Evolutionary conservation across 371 early-diverging fungal species (phyloP).

Genomic region (Quaeritorhiza haematococci): DNA sequence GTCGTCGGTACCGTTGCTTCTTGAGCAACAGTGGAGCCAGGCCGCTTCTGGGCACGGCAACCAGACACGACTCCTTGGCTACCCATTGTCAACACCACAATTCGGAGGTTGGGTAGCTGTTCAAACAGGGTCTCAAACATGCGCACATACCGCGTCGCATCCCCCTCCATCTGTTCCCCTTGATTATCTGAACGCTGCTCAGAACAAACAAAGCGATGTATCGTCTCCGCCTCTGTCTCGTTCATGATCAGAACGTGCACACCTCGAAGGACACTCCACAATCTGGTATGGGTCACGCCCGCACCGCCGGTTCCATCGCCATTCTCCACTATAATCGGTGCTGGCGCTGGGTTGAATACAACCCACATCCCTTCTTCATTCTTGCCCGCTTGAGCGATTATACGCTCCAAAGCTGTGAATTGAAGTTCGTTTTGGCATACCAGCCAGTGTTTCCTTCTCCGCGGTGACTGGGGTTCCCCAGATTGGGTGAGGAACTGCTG

Average conservation of each 20-base stretch:
- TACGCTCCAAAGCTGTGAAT: conserved; percentile 48
- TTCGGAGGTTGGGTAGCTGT: conserved; percentile 42
- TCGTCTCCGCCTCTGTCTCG: conserved; percentile 60
- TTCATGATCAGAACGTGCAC: too few relatives aligned
- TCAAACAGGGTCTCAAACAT: conserved; percentile 8
- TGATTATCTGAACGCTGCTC: too few relatives aligned
- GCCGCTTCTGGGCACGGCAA: conserved; percentile 40
- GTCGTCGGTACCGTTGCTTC: conserved; percentile 11
- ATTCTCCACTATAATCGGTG: too few relatives aligned
- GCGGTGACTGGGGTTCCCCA: not conserved
- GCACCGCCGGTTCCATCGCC: too few relatives aligned
- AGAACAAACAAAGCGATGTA: conserved; percentile 7
- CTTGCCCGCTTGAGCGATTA: conserved; percentile 54
- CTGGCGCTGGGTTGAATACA: conserved; percentile 85
- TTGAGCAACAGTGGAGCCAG: conserved; percentile 69
- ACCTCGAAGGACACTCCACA: too few relatives aligned
- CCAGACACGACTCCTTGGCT: conserved; percentile 43
- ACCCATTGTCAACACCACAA: conserved; percentile 73
- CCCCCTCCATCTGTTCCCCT: too few relatives aligned
- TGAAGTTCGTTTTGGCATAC: conserved; percentile 85
- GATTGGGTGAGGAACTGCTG: too few relatives aligned
- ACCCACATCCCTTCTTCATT: conserved; percentile 59
- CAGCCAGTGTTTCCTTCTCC: too few relatives aligned
- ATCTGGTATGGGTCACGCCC: too few relatives aligned
- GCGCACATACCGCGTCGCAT: too few relatives aligned